A percentile compares a stretch with the other conserved stretches of the same genome.
phyloP scores from a whole-genome alignment of 371 early-diverging fungal genomes.

The Rhizopus arrhizus region DNA sequence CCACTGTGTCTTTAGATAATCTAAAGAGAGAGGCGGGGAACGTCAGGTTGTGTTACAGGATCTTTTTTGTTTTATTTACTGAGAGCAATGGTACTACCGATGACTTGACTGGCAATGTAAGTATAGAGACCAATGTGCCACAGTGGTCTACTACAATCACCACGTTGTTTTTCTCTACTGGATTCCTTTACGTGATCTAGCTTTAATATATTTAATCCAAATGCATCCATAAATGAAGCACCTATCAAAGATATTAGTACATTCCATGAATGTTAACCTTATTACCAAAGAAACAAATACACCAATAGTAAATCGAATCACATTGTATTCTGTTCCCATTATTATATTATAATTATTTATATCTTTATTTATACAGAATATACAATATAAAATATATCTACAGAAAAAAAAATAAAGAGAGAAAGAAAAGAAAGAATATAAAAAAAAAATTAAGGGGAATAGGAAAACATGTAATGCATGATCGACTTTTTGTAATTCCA shows the following conservation, averaged over 20 bases:
- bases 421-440: too few relatives aligned
- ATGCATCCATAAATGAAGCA: slow-evolving; percentile 69
- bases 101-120: slow-evolving; percentile 64
- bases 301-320: slow-evolving; percentile 63
- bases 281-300: slow-evolving; percentile 62
- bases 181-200: slow-evolving; percentile 70
- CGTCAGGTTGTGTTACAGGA: not conserved
- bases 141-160: slow-evolving; percentile 66
- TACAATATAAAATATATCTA: too few relatives aligned
- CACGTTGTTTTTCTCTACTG: slow-evolving; percentile 48
- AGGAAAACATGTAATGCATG: too few relatives aligned
- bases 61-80: slow-evolving; percentile 43
- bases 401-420: too few relatives aligned
- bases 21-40: slow-evolving; percentile 29
- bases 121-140: slow-evolving; percentile 74
- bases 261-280: not conserved
- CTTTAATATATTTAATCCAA: slow-evolving; percentile 68
- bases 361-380: not conserved
- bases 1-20: slow-evolving; percentile 76
- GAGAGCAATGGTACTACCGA: slow-evolving; percentile 70
- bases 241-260: slow-evolving; percentile 19
- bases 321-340: slow-evolving; percentile 45
- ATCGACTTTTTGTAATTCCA: too few relatives aligned
- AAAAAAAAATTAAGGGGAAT: too few relatives aligned
- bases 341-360: not conserved